Conservation (phyloP, 176 grass and related monocot genomes). For the Juncus effusus region DNA sequence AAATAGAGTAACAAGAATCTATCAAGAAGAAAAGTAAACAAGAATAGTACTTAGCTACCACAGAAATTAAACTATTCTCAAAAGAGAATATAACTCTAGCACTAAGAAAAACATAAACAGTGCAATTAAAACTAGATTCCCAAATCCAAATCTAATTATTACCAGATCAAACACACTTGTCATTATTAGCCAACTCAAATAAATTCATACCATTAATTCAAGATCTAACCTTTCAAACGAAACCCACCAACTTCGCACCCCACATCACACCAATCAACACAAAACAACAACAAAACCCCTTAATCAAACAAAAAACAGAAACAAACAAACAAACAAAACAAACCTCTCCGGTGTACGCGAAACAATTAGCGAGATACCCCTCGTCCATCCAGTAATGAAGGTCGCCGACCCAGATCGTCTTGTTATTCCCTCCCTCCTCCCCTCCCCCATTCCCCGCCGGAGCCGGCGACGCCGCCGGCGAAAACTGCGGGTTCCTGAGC, state of each 20-base stretch:
- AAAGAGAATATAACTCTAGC: neutral
- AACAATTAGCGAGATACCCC: slow-evolving; percentile 94
- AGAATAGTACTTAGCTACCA: neutral
- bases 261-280: neutral
- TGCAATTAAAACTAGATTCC: neutral
- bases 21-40: neutral
- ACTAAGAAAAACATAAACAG: slow-evolving; percentile 3
- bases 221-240: slow-evolving; percentile 23
- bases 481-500: neutral
- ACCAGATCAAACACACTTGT: slow-evolving; percentile 25
- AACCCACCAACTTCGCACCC: neutral
- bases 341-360: slow-evolving; percentile 91
- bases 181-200: slow-evolving; percentile 21
- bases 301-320: slow-evolving; percentile 13
- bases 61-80: neutral
- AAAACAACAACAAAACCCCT: neutral
- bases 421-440: slow-evolving; percentile 88
- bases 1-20: slow-evolving; percentile 14
- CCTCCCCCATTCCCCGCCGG: slow-evolving; percentile 35
- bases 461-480: slow-evolving; percentile 3
- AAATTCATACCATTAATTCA: slow-evolving; percentile 11
- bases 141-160: slow-evolving; percentile 19
- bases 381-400: slow-evolving; percentile 99
- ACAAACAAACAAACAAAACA: neutral
- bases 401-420: slow-evolving; percentile 96